These are phyloP conservation scores for Rhynchospora tenuis DNA, from an alignment of 176 grass and related monocot species.

Conservation along the genomic window DNA sequence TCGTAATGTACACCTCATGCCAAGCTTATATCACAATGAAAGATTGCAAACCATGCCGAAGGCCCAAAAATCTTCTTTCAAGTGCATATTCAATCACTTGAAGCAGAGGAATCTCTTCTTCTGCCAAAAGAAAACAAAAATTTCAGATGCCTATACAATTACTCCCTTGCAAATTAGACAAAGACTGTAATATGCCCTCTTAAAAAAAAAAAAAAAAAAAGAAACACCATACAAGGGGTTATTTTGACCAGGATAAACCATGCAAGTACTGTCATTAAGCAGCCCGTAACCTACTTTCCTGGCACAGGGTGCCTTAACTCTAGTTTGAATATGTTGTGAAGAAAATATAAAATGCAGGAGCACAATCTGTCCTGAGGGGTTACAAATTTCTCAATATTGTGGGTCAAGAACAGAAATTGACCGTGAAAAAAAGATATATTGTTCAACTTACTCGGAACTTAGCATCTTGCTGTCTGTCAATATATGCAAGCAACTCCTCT, in stretches of 20 bases:
- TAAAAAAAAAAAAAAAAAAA: neutral
- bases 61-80: neutral
- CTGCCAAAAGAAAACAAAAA: neutral
- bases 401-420: neutral
- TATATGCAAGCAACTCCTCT: conserved; percentile 78
- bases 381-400: neutral
- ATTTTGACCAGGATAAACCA: neutral
- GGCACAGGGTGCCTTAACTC: neutral
- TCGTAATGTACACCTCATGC: neutral
- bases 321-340: neutral
- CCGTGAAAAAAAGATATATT: neutral
- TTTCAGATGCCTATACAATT: neutral
- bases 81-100: conserved; percentile 11
- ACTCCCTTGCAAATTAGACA: neutral
- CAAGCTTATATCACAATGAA: neutral
- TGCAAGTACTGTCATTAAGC: neutral
- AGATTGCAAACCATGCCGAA: neutral
- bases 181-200: neutral
- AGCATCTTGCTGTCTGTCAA: conserved; percentile 42
- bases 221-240: neutral
- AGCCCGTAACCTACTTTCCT: neutral
- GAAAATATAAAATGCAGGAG: neutral
- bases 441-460: conserved; percentile 48
- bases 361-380: neutral
- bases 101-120: conserved; percentile 15